Percentiles rank a stretch among this genome's conserved stretches.
Conservation (phyloP, 805 yeast genomes). For the Yarrowia sp. region DNA sequence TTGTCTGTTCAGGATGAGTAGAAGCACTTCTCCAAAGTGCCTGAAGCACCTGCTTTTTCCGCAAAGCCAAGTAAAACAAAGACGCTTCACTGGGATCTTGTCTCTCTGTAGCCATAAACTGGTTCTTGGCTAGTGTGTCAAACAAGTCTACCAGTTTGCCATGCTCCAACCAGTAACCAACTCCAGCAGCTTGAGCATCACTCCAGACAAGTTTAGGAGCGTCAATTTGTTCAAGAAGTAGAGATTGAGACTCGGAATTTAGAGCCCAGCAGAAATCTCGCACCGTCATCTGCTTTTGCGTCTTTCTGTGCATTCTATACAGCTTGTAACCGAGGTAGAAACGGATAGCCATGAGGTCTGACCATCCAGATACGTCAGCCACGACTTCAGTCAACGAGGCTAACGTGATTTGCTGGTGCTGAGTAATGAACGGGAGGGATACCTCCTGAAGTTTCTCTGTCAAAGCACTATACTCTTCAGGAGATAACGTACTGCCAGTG, state of each 20-base stretch:
- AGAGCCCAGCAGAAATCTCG: slow-evolving; percentile 87
- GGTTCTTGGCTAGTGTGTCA: slow-evolving; percentile 71
- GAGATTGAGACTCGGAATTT: slow-evolving; percentile 74
- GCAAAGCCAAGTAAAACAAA: slow-evolving; percentile 72
- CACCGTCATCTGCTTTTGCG: slow-evolving; percentile 59
- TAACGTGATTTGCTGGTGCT: slow-evolving; percentile 88
- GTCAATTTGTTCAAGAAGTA: slow-evolving; percentile 51
- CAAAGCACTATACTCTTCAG: slow-evolving; percentile 46
- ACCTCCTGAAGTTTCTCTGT: slow-evolving; percentile 59
- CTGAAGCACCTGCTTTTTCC: slow-evolving; percentile 68
- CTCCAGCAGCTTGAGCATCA: slow-evolving; percentile 55
- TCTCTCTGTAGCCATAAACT: slow-evolving; percentile 54
- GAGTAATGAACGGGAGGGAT: slow-evolving; percentile 74
- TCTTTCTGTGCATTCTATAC: slow-evolving; percentile 53
- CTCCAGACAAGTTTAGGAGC: slow-evolving; percentile 55
- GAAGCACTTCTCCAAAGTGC: slow-evolving; percentile 80
- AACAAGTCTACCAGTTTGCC: slow-evolving; percentile 50
- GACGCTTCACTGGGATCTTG: slow-evolving; percentile 75
- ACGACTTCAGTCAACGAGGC: slow-evolving; percentile 66
- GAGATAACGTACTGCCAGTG: neutral
- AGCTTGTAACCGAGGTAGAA: slow-evolving; percentile 70
- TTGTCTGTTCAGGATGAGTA: slow-evolving; percentile 76
- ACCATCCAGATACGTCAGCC: slow-evolving; percentile 47
- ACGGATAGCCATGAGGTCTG: slow-evolving; percentile 67
- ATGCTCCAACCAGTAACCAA: slow-evolving; percentile 67